These are phyloP conservation scores for Pestalotiopsis sp. DNA, from an alignment of 2,329 filamentous ascomycete genomes.

Conservation along the genomic window DNA sequence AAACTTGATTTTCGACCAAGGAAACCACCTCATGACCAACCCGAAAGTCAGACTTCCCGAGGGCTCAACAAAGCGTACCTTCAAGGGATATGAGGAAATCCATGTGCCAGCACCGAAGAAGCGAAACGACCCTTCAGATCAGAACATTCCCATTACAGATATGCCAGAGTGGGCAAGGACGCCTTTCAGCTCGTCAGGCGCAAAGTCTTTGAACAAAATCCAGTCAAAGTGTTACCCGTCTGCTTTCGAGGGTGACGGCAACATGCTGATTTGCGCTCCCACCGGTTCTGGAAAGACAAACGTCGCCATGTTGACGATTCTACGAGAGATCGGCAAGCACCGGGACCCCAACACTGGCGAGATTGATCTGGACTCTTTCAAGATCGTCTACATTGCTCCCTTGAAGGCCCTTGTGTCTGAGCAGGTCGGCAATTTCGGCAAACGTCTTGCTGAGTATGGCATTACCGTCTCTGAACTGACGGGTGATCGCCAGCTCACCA, in stretches of 20 bases:
- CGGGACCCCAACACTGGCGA: conserved; percentile 87
- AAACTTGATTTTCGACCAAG: conserved; percentile 95
- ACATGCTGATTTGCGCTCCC: conserved; percentile 96
- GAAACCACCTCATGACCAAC: conserved; percentile 99
- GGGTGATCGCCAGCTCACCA: conserved; percentile 96
- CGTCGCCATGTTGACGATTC: conserved; percentile 94
- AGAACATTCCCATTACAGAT: conserved; percentile 80
- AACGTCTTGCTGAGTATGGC: conserved; percentile 85
- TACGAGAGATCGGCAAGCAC: conserved; percentile 96
- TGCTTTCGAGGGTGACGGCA: conserved; percentile 91
- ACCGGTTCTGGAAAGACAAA: conserved; percentile 99
- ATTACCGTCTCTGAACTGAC: conserved; percentile 95
- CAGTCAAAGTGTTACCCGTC: conserved; percentile 92
- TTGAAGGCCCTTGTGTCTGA: conserved; percentile 96
- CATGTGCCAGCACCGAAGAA: conserved; percentile 94
- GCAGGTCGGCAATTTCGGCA: conserved; percentile 96
- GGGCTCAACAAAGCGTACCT: conserved; percentile 91
- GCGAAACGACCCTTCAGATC: conserved; percentile 77
- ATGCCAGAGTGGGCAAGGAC: conserved; percentile 90
- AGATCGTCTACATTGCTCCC: conserved; percentile 97
- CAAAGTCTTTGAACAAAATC: conserved; percentile 89
- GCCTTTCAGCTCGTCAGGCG: conserved; percentile 73
- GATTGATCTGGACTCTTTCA: conserved; percentile 94
- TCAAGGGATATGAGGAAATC: conserved; percentile 98
- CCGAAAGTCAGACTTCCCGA: conserved; percentile 91